Evolutionary conservation across 192 early-diverging fungal species (phyloP), one percentile per base, ranked within the genome.

Genomic region (Coemansia sp.): DNA sequence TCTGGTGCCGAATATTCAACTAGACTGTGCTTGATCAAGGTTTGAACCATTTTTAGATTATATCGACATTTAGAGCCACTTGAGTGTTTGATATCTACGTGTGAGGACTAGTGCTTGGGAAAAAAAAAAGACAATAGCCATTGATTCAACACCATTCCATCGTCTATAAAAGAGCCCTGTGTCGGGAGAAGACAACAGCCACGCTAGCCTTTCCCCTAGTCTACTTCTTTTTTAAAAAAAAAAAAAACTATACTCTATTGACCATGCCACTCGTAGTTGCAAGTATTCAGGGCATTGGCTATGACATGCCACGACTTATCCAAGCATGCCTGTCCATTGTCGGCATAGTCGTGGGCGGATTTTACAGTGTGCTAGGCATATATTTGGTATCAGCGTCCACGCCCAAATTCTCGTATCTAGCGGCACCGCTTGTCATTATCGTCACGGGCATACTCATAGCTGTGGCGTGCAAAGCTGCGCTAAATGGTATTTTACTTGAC

Each of bases 321-420:
- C 23, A 65, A 12, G 50, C 25, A 16, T 20, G 18, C 0, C 35
- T 65, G 9, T 7, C 66, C 0, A 20, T 33, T 3, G 28, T 35
- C 33, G 62, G 62, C 12, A 62, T 48, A 2, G 23, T 75, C 12
- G 28, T 64, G 6, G 72, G 72, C 48, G 57, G 58, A 14, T 47
- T 39, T 0, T 43, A 65, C 1, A 34, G 38, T 12, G 56, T 62
- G 4, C 0, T 65, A 6, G 72, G 72, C 31, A 18, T 58, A 0
- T 64, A 69, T 21, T 0, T 61, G 50, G 9, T 68, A 6, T 31
- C 58, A 20, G 20, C 42, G 0, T 28, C 25, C 3, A 18, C 28
- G 1, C 23, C 21, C 1, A 62, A 50, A 20, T 75, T 75, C 23
- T 37, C 66, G 3, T 56, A 64, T 41, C 16, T 13, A 5, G n/a